A percentile compares a stretch with the other conserved stretches of the same genome.
Conservation (phyloP, 148 eudicot genomes). For the Cornus kousa region DNA sequence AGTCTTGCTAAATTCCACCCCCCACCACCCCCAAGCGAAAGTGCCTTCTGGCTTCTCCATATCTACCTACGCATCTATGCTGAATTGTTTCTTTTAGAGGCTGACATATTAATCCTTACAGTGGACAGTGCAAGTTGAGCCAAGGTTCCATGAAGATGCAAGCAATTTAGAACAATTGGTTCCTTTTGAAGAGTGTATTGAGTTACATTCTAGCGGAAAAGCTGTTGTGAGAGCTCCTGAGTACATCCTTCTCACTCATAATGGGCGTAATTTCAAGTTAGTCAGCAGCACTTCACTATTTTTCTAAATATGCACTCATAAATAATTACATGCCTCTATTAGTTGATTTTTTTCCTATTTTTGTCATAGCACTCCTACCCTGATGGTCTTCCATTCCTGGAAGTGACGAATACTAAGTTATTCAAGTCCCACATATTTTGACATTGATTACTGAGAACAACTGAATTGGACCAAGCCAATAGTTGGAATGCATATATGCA, state of each 20-base stretch:
- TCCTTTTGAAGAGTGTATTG: slow-evolving; percentile 90
- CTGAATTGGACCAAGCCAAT: neutral
- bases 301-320: neutral
- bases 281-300: slow-evolving; percentile 26
- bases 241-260: slow-evolving; percentile 85
- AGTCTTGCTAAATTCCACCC: neutral
- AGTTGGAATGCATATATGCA: neutral
- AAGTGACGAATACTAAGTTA: neutral
- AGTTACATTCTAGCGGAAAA: slow-evolving; percentile 63
- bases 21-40: neutral
- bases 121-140: slow-evolving; percentile 94
- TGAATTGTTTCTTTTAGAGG: slow-evolving; percentile 11
- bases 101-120: slow-evolving; percentile 31
- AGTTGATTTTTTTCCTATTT: neutral
- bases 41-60: neutral
- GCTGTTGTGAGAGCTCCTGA: slow-evolving; percentile 82
- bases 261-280: slow-evolving; percentile 96
- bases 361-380: neutral
- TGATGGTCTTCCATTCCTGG: neutral
- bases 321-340: neutral
- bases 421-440: neutral
- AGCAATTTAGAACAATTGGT: slow-evolving; percentile 84
- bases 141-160: slow-evolving; percentile 93
- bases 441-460: neutral
- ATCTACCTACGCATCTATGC: neutral